phyloP scores from a whole-genome alignment of 257 asterid species.

The Salvia splendens region DNA sequence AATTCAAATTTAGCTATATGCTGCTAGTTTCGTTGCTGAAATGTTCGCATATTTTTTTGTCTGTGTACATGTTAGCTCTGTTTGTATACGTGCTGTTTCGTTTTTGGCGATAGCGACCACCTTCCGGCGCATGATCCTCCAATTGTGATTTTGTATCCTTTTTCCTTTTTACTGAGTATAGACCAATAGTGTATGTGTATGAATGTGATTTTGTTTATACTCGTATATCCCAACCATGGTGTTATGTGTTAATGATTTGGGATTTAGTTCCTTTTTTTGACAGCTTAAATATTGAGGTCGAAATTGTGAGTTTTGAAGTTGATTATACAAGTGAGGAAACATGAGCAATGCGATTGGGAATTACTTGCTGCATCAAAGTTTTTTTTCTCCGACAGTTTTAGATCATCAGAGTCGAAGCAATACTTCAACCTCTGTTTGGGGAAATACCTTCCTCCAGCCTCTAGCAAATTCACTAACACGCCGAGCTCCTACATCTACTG shows the following conservation, averaged over 20 bases:
- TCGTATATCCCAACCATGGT: not conserved
- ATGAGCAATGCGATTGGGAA: constrained; percentile 84
- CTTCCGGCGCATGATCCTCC: not conserved
- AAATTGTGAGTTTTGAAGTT: constrained; percentile 28
- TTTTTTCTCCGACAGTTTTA: constrained; percentile 54
- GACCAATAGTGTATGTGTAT: constrained; percentile 1
- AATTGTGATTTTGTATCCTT: not conserved
- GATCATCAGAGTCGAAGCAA: constrained; percentile 65
- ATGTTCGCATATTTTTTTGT: not conserved
- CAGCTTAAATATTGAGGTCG: constrained; percentile 31
- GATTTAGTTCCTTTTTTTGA: constrained; percentile 6
- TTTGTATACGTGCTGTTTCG: not conserved
- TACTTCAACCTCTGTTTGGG: constrained; percentile 55
- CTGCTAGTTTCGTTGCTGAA: constrained; percentile 1
- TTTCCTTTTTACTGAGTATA: not conserved
- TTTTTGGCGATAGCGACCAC: not conserved
- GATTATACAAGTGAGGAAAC: constrained; percentile 37
- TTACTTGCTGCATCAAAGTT: constrained; percentile 73
- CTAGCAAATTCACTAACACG: constrained; percentile 64
- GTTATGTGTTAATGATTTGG: not conserved
- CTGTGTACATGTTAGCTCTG: not conserved
- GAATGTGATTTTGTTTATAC: constrained; percentile 18
- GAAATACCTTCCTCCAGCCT: constrained; percentile 62
- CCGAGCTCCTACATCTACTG: constrained; percentile 60
- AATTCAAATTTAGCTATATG: constrained; percentile 14